Evolutionary conservation across 306 rosid species (phyloP), one percentile per base, ranked within the genome.

Genomic region (Prunus padus): DNA sequence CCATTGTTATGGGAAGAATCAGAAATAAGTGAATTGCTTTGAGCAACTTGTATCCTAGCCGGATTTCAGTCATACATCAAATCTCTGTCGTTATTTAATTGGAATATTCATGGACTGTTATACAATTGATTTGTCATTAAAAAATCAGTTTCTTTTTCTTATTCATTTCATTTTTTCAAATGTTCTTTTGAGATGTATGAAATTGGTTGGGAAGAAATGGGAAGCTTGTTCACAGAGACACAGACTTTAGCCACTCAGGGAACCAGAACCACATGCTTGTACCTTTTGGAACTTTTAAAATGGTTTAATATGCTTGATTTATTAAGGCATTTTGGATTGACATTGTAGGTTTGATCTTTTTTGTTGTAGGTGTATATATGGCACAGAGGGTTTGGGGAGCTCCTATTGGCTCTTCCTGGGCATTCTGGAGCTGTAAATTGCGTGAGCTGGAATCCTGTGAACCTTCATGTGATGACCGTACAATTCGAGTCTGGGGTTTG

Each of bases 391-490:
- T 80, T 90, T 19, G 87, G 85, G 64, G 89, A 86, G 65, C 81
- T 85, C 67, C 45, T 89, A 82, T 83, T 80, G 77, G 70, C 86
- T 77, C 77, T 89, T 75, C 76, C 89, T 26, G 93, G 93, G 49
- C 93, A 89, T 72, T 89, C 93, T 42, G 93, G 93, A 79, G 83
- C 93, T 71, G 90, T 89, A 19, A 89, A 89, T 60, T 81, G 89
- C 77, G 93, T 89, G 77, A 77, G 88, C 73, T 89, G 89, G 90
- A 86, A 84, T 77, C 92, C 88, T 20, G 74, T 86, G 6, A 89
- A 87, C 49, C 92, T 88, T 26, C 90, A 87, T 77, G 90, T 65
- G 95, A 87, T 82, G 91, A 89, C 82, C 72, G 90, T n/a, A 87
- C 95, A 49, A 87, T 89, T 65, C 76, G 90, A 82, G 84, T 89